phyloP scores from a whole-genome alignment of 768 basidiomycete species.

The Agrocybe praecox region DNA sequence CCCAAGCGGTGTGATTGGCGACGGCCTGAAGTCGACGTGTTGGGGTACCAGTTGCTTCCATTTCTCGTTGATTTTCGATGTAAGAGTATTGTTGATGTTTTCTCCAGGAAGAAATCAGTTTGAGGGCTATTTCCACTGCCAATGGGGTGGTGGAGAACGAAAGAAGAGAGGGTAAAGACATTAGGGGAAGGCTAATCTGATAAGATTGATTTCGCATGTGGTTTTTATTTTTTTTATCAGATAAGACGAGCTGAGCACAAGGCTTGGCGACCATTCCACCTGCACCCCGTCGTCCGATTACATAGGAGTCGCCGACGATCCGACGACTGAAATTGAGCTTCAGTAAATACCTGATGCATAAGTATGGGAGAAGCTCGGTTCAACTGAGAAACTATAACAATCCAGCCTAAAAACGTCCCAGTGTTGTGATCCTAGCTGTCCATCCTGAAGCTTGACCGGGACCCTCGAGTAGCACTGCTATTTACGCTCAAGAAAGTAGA shows the following conservation, averaged over 20 bases:
- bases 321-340: too few species aligned
- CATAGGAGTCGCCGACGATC: not conserved
- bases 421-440: too few species aligned
- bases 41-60: constrained; percentile 4
- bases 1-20: constrained; percentile 18
- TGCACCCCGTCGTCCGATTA: too few species aligned
- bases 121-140: not conserved
- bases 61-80: not conserved
- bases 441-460: too few species aligned
- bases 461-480: too few species aligned
- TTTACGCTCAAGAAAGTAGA: too few species aligned
- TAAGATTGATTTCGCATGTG: not conserved
- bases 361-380: too few species aligned
- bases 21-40: constrained; percentile 24
- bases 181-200: not conserved
- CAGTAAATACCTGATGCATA: too few species aligned
- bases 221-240: constrained; percentile 2
- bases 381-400: too few species aligned
- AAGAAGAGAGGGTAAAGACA: not conserved
- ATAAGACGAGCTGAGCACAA: not conserved
- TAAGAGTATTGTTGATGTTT: not conserved
- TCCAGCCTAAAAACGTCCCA: too few species aligned
- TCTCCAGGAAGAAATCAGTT: not conserved
- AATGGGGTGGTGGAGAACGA: not conserved
- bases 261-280: not conserved